These are phyloP conservation scores for Sistotremastrum suecicum DNA, from an alignment of 768 basidiomycete genomes.

Conservation along the genomic window DNA sequence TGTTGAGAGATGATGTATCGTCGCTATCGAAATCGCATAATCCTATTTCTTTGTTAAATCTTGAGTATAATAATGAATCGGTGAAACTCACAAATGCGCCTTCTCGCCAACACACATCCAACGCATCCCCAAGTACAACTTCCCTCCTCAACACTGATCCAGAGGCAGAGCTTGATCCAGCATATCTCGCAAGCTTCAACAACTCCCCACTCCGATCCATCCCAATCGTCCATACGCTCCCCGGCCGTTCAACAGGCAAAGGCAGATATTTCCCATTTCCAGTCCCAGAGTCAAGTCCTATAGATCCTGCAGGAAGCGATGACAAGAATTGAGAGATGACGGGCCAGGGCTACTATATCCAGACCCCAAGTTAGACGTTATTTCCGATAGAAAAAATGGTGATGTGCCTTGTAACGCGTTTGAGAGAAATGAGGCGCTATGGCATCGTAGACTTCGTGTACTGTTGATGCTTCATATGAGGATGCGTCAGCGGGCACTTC, in stretches of 20 bases:
- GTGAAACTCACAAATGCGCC: constrained; percentile 59
- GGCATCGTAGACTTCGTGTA: constrained; percentile 72
- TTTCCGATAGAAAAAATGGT: constrained; percentile 1
- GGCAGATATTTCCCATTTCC: constrained; percentile 98
- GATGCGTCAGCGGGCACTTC: too few relatives aligned
- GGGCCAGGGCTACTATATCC: constrained; percentile 64
- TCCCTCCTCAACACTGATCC: constrained; percentile 35
- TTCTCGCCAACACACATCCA: constrained; percentile 60
- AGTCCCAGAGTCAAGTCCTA: constrained; percentile 90
- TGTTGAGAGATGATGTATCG: constrained; percentile 90
- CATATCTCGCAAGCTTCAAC: constrained; percentile 57
- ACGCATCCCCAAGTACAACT: constrained; percentile 68
- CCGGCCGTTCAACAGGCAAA: constrained; percentile 46
- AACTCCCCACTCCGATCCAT: constrained; percentile 74
- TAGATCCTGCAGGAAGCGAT: constrained; percentile 55
- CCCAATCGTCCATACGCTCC: constrained; percentile 60
- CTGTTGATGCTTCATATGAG: constrained; percentile 58
- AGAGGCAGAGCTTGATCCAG: constrained; percentile 20
- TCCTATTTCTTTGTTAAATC: constrained; percentile 39
- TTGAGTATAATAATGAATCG: not conserved
- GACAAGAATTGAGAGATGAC: constrained; percentile 65
- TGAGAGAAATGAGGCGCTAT: constrained; percentile 82
- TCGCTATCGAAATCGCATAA: constrained; percentile 94
- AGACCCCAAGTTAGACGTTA: not conserved
- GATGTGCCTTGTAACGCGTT: constrained; percentile 71